A percentile compares a stretch with the other conserved stretches of the same genome.
phyloP scores from a whole-genome alignment of 345 rosid genomes.

The Bretschneidera sinensis region DNA sequence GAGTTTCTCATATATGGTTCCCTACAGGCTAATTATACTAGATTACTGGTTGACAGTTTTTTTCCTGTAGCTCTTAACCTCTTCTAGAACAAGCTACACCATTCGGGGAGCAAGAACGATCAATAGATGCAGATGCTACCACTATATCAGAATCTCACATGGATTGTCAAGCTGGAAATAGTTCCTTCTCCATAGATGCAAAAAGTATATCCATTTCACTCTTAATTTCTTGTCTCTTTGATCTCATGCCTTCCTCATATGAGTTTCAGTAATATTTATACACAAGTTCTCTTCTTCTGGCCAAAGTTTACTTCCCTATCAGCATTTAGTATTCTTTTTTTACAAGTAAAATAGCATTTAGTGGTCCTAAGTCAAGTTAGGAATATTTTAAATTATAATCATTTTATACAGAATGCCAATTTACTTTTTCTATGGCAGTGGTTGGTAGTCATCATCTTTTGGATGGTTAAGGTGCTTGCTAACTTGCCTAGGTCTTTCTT shows the following conservation, averaged over 20 bases:
- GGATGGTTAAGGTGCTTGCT: background rate
- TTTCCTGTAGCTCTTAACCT: slow-evolving; percentile 31
- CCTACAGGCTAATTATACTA: too few relatives aligned
- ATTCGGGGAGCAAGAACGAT: slow-evolving; percentile 26
- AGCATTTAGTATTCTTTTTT: too few relatives aligned
- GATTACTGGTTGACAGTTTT: slow-evolving; percentile 11
- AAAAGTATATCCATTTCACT: slow-evolving; percentile 23
- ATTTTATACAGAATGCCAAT: background rate
- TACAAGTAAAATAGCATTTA: too few relatives aligned
- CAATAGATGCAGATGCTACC: slow-evolving; percentile 23
- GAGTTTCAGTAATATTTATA: too few relatives aligned
- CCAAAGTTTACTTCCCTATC: background rate
- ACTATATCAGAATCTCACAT: slow-evolving; percentile 21
- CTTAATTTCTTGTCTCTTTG: background rate
- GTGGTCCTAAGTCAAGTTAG: background rate
- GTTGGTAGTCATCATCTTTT: too few relatives aligned
- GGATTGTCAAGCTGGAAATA: slow-evolving; percentile 13
- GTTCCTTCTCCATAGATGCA: slow-evolving; percentile 24
- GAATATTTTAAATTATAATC: background rate
- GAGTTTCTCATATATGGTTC: slow-evolving; percentile 13
- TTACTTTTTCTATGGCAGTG: background rate
- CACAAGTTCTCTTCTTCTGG: background rate
- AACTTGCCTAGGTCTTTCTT: too few relatives aligned
- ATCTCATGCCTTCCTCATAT: background rate
- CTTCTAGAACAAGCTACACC: slow-evolving; percentile 33